A percentile compares a stretch with the other conserved stretches of the same genome.
phyloP scores from a whole-genome alignment of 768 basidiomycete species.

The Lyophyllum atratum region DNA sequence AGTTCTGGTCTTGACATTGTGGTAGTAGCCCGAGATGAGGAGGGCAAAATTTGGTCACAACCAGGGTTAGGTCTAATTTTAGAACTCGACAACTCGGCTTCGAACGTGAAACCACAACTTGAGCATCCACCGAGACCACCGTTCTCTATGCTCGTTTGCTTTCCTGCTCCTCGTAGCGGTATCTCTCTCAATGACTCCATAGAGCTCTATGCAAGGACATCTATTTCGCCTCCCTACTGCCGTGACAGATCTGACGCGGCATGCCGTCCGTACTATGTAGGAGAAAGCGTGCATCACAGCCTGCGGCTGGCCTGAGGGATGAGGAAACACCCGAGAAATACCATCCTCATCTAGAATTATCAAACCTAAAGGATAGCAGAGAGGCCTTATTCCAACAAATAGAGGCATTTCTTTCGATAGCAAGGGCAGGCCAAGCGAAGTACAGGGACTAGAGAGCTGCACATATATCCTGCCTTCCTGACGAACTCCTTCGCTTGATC shows the following conservation, averaged over 20 bases:
- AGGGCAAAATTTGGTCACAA: conserved; percentile 6
- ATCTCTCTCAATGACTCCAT: too few species aligned
- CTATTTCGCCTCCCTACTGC: too few species aligned
- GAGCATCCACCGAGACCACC: neutral
- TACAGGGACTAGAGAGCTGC: neutral
- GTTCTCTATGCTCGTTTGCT: neutral
- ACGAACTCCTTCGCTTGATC: neutral
- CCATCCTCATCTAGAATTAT: too few species aligned
- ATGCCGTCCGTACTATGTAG: too few species aligned
- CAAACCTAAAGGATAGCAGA: neutral
- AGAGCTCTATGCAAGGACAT: too few species aligned
- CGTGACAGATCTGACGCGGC: too few species aligned
- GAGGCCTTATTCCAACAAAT: neutral
- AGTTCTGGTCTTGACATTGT: conserved; percentile 87
- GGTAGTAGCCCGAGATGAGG: neutral
- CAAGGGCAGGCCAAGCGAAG: neutral
- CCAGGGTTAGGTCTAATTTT: conserved; percentile 12
- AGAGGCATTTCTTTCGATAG: neutral
- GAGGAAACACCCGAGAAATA: too few species aligned
- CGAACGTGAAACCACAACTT: neutral
- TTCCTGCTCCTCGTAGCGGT: too few species aligned
- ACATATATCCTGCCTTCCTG: neutral
- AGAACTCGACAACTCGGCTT: neutral
- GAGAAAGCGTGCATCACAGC: too few species aligned
- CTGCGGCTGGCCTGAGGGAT: too few species aligned